Evolutionary conservation across 176 grass and related monocot genomes (phyloP).

Genomic region (Phoenix dactylifera): DNA sequence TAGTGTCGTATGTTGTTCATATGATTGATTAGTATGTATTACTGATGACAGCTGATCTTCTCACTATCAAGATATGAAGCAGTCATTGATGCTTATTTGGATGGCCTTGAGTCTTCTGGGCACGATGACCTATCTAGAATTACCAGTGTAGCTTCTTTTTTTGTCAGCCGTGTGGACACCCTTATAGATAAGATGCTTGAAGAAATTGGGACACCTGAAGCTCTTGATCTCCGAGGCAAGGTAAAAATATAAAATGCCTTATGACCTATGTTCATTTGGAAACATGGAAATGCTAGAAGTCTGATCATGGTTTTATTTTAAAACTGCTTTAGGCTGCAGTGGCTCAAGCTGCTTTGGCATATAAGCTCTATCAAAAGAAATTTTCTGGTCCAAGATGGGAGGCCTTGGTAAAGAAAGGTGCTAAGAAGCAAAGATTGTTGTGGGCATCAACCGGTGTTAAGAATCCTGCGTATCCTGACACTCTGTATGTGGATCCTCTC

Average conservation of each 20-base stretch:
- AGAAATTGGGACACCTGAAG: conserved; percentile 94
- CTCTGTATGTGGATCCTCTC: conserved; percentile 90
- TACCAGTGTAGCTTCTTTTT: conserved; percentile 96
- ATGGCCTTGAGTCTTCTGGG: conserved; percentile 87
- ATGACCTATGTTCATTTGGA: too few relatives aligned
- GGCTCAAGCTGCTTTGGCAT: conserved; percentile 86
- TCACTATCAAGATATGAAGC: conserved; percentile 90
- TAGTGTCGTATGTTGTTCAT: too few relatives aligned
- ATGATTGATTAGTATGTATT: too few relatives aligned
- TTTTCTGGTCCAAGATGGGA: conserved; percentile 99
- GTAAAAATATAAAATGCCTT: conserved; percentile 13
- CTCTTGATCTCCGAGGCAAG: conserved; percentile 86
- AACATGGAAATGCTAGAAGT: too few relatives aligned
- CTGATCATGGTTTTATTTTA: too few relatives aligned
- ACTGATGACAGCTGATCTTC: conserved; percentile 69
- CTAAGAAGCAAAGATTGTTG: conserved; percentile 91
- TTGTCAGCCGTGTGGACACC: conserved; percentile 86
- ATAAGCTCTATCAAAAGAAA: conserved; percentile 91
- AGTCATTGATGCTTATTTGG: conserved; percentile 96
- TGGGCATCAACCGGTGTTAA: conserved; percentile 98
- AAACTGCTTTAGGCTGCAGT: conserved; percentile 64
- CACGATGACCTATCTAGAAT: conserved; percentile 75
- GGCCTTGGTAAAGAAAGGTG: conserved; percentile 94
- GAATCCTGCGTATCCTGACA: conserved; percentile 90
- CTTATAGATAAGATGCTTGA: conserved; percentile 96